Evolutionary conservation across 2,329 filamentous ascomycete species (phyloP), one percentile per base, ranked within the genome.

Genomic region (Sclerotinia sclerotiorum): DNA sequence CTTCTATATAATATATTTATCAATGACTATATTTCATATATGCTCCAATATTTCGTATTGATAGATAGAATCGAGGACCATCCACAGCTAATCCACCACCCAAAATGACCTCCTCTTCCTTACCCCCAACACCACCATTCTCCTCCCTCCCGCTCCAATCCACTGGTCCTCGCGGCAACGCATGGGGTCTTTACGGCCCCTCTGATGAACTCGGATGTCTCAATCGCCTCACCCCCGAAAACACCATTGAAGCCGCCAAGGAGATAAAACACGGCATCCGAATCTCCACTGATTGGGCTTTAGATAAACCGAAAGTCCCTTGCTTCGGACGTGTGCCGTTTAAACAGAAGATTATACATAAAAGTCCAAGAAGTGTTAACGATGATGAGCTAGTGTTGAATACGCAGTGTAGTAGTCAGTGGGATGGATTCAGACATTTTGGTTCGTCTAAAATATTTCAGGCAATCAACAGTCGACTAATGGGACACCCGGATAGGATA

Each of bases 351-450:
- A 76, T 88, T 35, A 80, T 83, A 68, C 79, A 82, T 56, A 87
- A 86, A 76, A 76, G 79, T 2, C 83, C 84, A 3, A 77, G 82
- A 21, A 78, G 80, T 7, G 83, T 88, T 46, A 88, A 89, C 74
- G 87, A 89, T 74, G 86, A 89, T 75, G 77, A 84, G n/a, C 84
- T 84, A 82, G 82, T 80, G 1, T 85, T 87, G 73, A 87, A 88
- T 76, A 83, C 82, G 3, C 82, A 84, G 71, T 77, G 76, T 61
- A 78, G 77, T 44, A 79, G 75, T 46, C 81, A 83, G 68, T 83
- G 82, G 81, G 82, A 84, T 75, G 79, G 79, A 27, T 77, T 83
- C 7, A 79, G 80, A 68, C 80, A 80, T 69, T 79, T 77, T 71
- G 78, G 73, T 74, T 11, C 17, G 17, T 46, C 44, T 19, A 15